Evolutionary conservation across 768 basidiomycete genomes (phyloP), one percentile per base, ranked within the genome.

Genomic region (Russula dissimulans): DNA sequence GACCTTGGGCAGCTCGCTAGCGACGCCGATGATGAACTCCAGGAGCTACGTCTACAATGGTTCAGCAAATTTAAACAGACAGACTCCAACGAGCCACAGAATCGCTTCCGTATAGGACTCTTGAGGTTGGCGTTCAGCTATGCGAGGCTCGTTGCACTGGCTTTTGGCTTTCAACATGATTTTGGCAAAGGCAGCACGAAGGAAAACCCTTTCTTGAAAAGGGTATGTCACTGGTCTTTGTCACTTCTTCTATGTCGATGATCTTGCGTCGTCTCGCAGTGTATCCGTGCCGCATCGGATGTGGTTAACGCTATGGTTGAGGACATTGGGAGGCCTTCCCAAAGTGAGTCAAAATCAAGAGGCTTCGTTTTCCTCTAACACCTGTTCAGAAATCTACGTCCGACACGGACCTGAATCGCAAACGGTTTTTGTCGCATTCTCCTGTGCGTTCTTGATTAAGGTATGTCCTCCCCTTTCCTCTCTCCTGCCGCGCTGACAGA

Each of bases 141-240:
- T 62, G 76, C 81, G 17, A 79, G 88, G n/a, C 74, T 90, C 17
- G 75, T 85, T 15, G 83, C 81, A 5, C 74, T 88, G 52, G 87
- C 88, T 0, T 86, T 85, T 63, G 88, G 88, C 15, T 84, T 90
- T 74, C 88, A 90, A 70, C 83, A 88, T 65, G 81, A 82, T 10
- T 84, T 84, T 66, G 81, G 84, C 15, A 87, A 86, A 69, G 78
- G 79, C 43, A 75, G 70, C 17, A 58, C 77, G 17, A 78, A 82
- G 49, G 86, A 87, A 67, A 84, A 82, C 59, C 81, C 82, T 22
- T 87, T 89, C 68, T 75, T 89, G 59, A 73, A 72, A 63, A 75
- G 85, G 69, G 87, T 88, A 65, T 54, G 86, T 76, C 44, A n/a
- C 31, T 17, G 53, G 11, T 39, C 22, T 39, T 11, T 57, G 61